phyloP scores from a whole-genome alignment of 2,329 filamentous ascomycete species.

The Xylaria sp. region DNA sequence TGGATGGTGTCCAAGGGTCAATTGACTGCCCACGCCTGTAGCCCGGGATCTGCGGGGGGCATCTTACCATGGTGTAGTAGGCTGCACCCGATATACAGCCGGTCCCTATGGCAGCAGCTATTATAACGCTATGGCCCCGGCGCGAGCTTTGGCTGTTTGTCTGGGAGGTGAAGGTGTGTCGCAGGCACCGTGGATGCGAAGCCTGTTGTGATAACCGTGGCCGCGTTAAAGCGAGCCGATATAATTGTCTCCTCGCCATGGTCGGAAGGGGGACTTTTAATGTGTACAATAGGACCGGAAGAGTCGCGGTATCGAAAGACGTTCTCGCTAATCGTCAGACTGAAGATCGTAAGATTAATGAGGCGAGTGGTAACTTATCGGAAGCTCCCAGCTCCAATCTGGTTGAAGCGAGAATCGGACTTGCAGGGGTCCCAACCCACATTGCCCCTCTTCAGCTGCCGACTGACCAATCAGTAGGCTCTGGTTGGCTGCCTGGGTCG shows the following conservation, averaged over 20 bases:
- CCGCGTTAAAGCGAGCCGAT: conserved; percentile 40
- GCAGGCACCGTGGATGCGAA: conserved; percentile 33
- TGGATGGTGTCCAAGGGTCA: conserved; percentile 45
- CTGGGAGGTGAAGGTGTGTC: conserved; percentile 40
- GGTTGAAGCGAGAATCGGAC: conserved; percentile 12
- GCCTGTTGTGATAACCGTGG: conserved; percentile 37
- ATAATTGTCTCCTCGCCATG: conserved; percentile 45
- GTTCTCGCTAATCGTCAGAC: conserved; percentile 29
- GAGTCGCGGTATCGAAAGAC: conserved; percentile 25
- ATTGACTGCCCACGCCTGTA: conserved; percentile 27
- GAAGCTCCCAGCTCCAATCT: conserved; percentile 13
- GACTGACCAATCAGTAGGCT: not conserved
- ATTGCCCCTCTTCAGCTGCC: conserved; percentile 27
- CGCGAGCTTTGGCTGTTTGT: conserved; percentile 37
- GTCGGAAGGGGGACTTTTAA: conserved; percentile 3
- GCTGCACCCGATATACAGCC: conserved; percentile 38
- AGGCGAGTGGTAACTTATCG: conserved; percentile 13
- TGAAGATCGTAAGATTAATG: conserved; percentile 36
- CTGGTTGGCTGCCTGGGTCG: not conserved
- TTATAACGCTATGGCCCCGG: conserved; percentile 33
- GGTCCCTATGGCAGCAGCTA: conserved; percentile 39
- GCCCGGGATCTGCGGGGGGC: not conserved
- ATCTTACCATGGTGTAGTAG: conserved; percentile 45
- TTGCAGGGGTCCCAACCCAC: conserved; percentile 19
- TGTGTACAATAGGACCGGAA: not conserved